Evolutionary conservation across 108 stramenopile species (phyloP).

Genomic region (Cylindrotheca fusiformis): DNA sequence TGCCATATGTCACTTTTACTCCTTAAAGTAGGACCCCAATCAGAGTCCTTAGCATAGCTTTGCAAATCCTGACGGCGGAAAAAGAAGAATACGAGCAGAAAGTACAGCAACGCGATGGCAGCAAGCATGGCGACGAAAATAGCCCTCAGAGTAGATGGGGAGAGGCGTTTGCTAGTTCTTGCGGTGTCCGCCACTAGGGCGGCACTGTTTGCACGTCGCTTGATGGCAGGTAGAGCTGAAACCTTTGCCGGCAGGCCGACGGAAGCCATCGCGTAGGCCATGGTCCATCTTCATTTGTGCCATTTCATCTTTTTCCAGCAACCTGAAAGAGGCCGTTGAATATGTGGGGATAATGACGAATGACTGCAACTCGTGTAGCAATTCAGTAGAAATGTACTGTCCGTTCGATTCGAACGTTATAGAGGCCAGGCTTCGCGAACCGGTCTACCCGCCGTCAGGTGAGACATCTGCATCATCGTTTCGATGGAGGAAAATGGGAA

Average conservation of each 20-base stretch:
- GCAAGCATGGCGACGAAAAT: constrained; percentile 22
- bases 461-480: too few relatives aligned
- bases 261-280: too few relatives aligned
- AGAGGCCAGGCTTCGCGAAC: too few relatives aligned
- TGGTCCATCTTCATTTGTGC: too few relatives aligned
- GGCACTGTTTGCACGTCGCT: neutral
- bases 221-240: neutral
- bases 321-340: too few relatives aligned
- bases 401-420: too few relatives aligned
- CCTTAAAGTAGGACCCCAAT: constrained; percentile 10
- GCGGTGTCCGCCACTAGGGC: neutral
- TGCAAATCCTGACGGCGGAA: neutral
- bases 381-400: too few relatives aligned
- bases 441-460: too few relatives aligned
- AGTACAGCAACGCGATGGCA: constrained; percentile 12
- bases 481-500: too few relatives aligned
- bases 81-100: constrained; percentile 5
- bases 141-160: constrained; percentile 16
- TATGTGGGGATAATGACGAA: too few relatives aligned
- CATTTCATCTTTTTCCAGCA: too few relatives aligned
- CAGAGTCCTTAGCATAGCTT: neutral
- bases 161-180: neutral
- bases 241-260: neutral
- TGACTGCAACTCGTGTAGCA: too few relatives aligned
- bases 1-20: constrained; percentile 1